These are phyloP conservation scores for Linnemannia schmuckeri DNA, from an alignment of 192 early-diverging fungal species.

Conservation along the genomic window DNA sequence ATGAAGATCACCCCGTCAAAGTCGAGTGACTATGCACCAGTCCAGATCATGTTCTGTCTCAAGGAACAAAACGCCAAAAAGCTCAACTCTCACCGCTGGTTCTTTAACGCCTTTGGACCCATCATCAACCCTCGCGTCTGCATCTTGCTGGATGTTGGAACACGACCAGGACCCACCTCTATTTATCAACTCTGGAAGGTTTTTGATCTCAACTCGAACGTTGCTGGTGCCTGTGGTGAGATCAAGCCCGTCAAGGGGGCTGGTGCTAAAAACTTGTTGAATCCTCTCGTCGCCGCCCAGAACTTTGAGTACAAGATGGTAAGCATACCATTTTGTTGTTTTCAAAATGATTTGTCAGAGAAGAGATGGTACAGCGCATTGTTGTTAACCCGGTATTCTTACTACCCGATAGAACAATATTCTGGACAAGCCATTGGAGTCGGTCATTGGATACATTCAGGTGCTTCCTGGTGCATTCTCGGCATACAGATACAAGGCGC, in stretches of 20 bases:
- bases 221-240: conserved; percentile 87
- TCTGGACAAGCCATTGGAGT: conserved; percentile 82
- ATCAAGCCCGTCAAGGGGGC: conserved; percentile 71
- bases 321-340: background rate
- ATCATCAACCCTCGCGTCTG: conserved; percentile 75
- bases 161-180: conserved; percentile 69
- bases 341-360: background rate
- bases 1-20: conserved; percentile 68
- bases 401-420: conserved; percentile 65
- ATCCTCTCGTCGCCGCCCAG: conserved; percentile 82
- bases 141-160: conserved; percentile 82
- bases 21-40: conserved; percentile 65
- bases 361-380: too few relatives aligned
- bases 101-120: conserved; percentile 81
- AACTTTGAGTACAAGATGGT: conserved; percentile 87
- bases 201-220: conserved; percentile 75
- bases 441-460: conserved; percentile 82
- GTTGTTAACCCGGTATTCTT: background rate
- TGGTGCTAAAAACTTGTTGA: conserved; percentile 69
- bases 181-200: conserved; percentile 71
- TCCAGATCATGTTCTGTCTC: conserved; percentile 82
- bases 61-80: conserved; percentile 89
- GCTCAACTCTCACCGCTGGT: conserved; percentile 83
- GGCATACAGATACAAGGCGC: conserved; percentile 78
- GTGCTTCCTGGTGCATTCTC: conserved; percentile 88